Base-by-base conservation (phyloP, 441 rosid species). In the Rhodomyrtus psidioides region DNA sequence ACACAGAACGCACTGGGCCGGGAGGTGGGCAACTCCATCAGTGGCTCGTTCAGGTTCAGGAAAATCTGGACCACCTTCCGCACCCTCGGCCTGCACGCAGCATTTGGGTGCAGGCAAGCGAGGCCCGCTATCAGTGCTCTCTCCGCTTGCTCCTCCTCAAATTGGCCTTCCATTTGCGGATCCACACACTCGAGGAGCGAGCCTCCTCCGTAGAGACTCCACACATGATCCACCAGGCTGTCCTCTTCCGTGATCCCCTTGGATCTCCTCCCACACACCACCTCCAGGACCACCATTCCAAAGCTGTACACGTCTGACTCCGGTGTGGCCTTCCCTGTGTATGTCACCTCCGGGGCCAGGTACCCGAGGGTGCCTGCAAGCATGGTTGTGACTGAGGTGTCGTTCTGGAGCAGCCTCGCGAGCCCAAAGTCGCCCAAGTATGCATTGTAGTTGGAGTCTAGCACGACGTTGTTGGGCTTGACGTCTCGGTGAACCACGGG, bases 361-460 rank as follows among this genome's bases (percentile, higher is more conserved):
- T 88, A 90, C 30, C 91, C 91, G 12, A 88, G 93, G n/a, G 90
- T 91, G 12, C 93, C 92, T 0, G 89, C 90, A 1, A 88, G 62
- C 91, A 86, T 86, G 59, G 93, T 89, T 28, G 93, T 87, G 17
- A 82, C 86, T 10, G 87, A 82, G 51, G 88, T 56, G 6, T 88
- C 81, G 24, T 88, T 85, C 6, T 87, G 83, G 56, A 91, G 90
- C 79, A 92, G 74, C 81, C 92, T 89, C 0, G 92, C 92, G 3
- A 91, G 88, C 14, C 90, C 91, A 16, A 89, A 90, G 85, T 92
- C 88, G 10, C 92, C 90, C 4, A 87, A 85, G 75, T 86, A 88
- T 53, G 91, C 89, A 54, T 83, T 90, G 86, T 42, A 89, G 7
- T 88, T 87, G 30, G 88, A 76, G 46, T 89, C 91, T 16, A 88